Conservation (phyloP, 305 asterid genomes). For the Rubia peregrina region DNA sequence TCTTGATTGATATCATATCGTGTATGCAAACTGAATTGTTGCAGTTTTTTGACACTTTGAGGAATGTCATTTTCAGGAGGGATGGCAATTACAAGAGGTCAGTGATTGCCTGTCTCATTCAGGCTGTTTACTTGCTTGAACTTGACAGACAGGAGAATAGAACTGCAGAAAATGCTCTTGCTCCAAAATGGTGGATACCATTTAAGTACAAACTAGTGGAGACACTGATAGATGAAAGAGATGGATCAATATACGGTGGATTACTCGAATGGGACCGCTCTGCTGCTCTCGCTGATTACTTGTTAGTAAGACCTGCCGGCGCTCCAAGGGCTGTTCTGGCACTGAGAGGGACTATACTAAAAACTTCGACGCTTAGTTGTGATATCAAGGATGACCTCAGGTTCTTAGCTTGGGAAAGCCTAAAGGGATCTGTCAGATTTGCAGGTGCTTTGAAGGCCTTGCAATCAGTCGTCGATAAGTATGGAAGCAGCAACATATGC, state of each 20-base stretch:
- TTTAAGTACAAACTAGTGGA: constrained; percentile 83
- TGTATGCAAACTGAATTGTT: neutral
- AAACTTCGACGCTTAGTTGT: constrained; percentile 66
- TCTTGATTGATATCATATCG: neutral
- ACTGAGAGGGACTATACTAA: constrained; percentile 78
- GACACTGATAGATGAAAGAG: constrained; percentile 73
- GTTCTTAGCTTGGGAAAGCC: constrained; percentile 84
- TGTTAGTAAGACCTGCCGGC: constrained; percentile 72
- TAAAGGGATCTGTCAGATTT: constrained; percentile 85
- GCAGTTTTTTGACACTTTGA: constrained; percentile 9
- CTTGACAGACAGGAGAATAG: constrained; percentile 87
- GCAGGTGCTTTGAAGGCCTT: constrained; percentile 43
- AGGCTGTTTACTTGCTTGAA: constrained; percentile 91
- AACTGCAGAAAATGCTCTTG: constrained; percentile 54
- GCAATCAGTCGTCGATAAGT: constrained; percentile 46
- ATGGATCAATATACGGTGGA: constrained; percentile 89
- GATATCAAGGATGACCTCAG: constrained; percentile 88
- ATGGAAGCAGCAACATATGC: constrained; percentile 68
- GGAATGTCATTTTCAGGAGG: constrained; percentile 49
- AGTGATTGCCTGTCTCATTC: constrained; percentile 88
- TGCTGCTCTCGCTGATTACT: constrained; percentile 73
- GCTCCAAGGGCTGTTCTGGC: constrained; percentile 83
- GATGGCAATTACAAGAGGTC: constrained; percentile 76
- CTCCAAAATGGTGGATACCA: constrained; percentile 97
- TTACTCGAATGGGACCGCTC: constrained; percentile 91